A percentile compares a stretch with the other conserved stretches of the same genome.
Evolutionary conservation across 441 rosid species (phyloP).

Genomic region (Corymbia calophylla): DNA sequence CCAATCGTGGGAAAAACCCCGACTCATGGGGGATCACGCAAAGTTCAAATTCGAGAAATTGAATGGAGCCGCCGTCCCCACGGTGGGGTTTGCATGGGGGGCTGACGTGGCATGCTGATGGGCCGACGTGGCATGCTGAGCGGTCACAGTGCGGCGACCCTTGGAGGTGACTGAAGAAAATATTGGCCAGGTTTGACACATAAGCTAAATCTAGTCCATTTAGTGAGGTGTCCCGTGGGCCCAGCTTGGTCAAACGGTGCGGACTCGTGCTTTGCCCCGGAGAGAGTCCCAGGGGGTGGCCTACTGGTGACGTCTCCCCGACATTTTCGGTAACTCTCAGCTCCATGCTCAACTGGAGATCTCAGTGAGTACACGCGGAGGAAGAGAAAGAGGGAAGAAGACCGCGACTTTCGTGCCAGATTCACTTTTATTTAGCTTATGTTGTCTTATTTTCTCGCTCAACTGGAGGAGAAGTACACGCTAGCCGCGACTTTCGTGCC

Average conservation of each 20-base stretch:
- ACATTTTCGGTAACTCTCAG: no score
- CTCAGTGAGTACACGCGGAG: no score
- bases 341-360: no score
- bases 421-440: no score
- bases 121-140: neutral
- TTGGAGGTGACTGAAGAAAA: conserved; percentile 1
- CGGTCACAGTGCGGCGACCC: neutral
- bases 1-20: neutral
- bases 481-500: neutral
- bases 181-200: no score
- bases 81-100: neutral
- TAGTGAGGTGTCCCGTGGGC: no score
- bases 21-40: neutral
- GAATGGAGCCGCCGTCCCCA: neutral
- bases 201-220: no score
- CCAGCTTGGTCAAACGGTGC: neutral
- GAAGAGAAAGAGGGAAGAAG: no score
- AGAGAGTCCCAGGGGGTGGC: no score
- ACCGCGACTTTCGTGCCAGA: no score
- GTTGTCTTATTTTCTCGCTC: no score
- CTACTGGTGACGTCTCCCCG: neutral
- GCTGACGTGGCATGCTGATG: neutral
- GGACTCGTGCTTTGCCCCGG: no score
- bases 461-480: neutral
- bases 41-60: neutral